These are phyloP conservation scores for Coniophora puteana DNA, from an alignment of 1,284 basidiomycete genomes.

Conservation along the genomic window DNA sequence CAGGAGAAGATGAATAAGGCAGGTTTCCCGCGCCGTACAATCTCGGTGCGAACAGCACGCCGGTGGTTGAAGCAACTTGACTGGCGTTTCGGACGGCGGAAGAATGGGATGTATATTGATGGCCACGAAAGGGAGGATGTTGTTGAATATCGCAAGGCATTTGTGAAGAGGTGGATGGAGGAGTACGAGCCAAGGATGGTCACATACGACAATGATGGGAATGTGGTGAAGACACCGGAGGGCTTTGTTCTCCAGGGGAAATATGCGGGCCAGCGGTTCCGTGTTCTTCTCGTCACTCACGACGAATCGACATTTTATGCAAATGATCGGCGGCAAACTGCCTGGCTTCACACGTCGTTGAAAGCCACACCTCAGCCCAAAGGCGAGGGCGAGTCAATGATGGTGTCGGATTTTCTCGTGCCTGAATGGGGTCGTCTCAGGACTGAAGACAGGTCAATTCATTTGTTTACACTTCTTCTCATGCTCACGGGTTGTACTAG, in stretches of 20 bases:
- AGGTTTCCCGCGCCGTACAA: constrained; percentile 2
- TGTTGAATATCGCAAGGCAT: constrained; percentile 10
- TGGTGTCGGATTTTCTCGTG: constrained; percentile 34
- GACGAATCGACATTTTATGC: constrained; percentile 24
- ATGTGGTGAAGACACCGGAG: not conserved
- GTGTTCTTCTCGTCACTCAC: too few species aligned
- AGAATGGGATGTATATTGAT: constrained; percentile 15
- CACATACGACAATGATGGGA: constrained; percentile 1
- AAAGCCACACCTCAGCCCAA: constrained; percentile 17
- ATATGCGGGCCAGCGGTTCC: not conserved
- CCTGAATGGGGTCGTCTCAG: constrained; percentile 28
- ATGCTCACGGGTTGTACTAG: constrained; percentile 11
- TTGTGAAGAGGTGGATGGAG: constrained; percentile 5
- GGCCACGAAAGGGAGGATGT: constrained; percentile 19
- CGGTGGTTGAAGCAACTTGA: constrained; percentile 11
- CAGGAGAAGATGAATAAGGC: constrained; percentile 6
- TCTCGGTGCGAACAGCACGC: constrained; percentile 8
- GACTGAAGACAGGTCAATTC: constrained; percentile 15
- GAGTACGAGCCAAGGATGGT: constrained; percentile 1
- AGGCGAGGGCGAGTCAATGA: constrained; percentile 27
- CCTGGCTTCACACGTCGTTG: constrained; percentile 12
- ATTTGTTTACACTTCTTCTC: too few species aligned
- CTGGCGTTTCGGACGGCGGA: not conserved
- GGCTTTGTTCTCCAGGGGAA: not conserved
- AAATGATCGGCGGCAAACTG: constrained; percentile 13